Evolutionary conservation across 1,284 basidiomycete genomes (phyloP).

Genomic region (Singerocomus inundabilis): DNA sequence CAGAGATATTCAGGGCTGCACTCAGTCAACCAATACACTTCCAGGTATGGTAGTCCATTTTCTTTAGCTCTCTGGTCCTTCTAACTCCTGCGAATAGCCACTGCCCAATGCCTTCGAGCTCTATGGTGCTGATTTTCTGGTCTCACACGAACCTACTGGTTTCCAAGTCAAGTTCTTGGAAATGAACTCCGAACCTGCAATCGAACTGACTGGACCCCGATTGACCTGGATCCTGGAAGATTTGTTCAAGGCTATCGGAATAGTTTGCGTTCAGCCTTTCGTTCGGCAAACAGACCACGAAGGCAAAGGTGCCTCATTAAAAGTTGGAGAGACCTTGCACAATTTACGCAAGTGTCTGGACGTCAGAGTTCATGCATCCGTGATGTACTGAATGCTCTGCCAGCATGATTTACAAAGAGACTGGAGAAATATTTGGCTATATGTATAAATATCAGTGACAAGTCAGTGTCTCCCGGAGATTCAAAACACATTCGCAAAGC

Average conservation of each 20-base stretch:
- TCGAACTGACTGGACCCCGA: conserved; percentile 88
- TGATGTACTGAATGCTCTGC: conserved; percentile 12
- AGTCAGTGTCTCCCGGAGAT: conserved; percentile 12
- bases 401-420: not conserved
- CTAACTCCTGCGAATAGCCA: conserved; percentile 47
- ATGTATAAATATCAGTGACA: not conserved
- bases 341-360: conserved; percentile 57
- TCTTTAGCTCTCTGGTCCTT: not conserved
- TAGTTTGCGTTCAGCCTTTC: conserved; percentile 69
- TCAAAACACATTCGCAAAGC: not conserved
- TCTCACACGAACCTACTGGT: conserved; percentile 48
- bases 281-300: conserved; percentile 3
- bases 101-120: conserved; percentile 94
- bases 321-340: conserved; percentile 39
- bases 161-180: conserved; percentile 83
- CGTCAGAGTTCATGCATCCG: conserved; percentile 35
- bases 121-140: conserved; percentile 89
- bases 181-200: conserved; percentile 95
- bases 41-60: conserved; percentile 52
- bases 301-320: conserved; percentile 26
- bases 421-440: not conserved
- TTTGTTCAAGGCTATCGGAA: conserved; percentile 73
- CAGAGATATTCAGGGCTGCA: conserved; percentile 85
- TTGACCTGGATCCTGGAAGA: conserved; percentile 79
- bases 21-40: conserved; percentile 84